Evolutionary conservation across 1,284 basidiomycete species (phyloP), one percentile per base, ranked within the genome.

Genomic region (Apiotrichum brassicae): DNA sequence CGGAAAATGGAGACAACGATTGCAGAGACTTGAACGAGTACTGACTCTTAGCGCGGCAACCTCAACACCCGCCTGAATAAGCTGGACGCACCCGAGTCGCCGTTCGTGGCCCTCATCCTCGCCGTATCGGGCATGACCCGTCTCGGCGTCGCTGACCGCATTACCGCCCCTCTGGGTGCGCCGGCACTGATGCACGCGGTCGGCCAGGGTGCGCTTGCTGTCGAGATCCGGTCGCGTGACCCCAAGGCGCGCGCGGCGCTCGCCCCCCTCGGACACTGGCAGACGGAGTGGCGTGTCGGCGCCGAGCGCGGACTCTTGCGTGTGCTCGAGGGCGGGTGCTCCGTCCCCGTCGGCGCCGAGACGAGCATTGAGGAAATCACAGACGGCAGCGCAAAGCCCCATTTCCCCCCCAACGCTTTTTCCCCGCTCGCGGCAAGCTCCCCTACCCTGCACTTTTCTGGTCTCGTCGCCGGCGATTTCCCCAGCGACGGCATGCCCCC

Each of bases 111-210:
- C 1, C 77, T 98, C 53, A 84, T 98, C 68, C 86, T 98, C 53
- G 95, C 95, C 19, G 87, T 87, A 60, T 90, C 94, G 3, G 95
- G 95, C 16, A 79, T 99, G 48, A 79, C 87, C n/a, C 87, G 94
- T 23, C 74, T 92, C 32, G 83, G 82, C 36, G 79, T 86, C 75
- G 79, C 77, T n/a, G 71, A 82, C 62, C 85, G 94, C 49, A 83
- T 92, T 61, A 90, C 91, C 1, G 73, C 81, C 33, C 84, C 89
- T 64, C 73, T 97, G 55, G 72, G 72, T 5, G 81, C 87, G 5
- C 88, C 91, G 3, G 81, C 79, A 2, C 77, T 97, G 34, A 84
- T 83, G 68, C 81, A 95, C 66, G 92, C 95, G 8, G 93, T 98
- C 53, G 88, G 91, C 1, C 94, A 98, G 75, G 94, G 92, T 36